Base-by-base conservation (phyloP, 495 filamentous ascomycete species). In the Pseudoneurospora amorphoporcata region DNA sequence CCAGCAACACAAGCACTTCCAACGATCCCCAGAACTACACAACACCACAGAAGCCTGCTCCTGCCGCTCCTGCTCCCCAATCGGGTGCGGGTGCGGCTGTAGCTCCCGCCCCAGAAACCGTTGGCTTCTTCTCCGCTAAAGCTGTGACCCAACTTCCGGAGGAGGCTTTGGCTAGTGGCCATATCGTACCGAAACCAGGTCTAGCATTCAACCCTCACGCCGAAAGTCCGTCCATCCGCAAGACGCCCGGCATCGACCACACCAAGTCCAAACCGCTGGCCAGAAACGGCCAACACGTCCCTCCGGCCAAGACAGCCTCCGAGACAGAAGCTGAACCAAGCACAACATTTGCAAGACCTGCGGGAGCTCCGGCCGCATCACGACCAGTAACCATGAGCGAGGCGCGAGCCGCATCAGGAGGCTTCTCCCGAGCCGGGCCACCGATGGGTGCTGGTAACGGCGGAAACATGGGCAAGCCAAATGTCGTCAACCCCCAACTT, bases 221-320 rank as follows among this genome's bases (percentile, higher is more conserved):
- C 5, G 93, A 97, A 75, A 94, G 91, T 73, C 92, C 94, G 0
- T 94, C 92, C 0, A 95, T 97, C 72, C 90, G 92, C 39, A 94
- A 95, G 77, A 97, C 94, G 4, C 90, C 91, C 0, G 94, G 94
- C n/a, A 86, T 98, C 68, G 93, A 97, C 74, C 92, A 95, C 75
- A 89, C 83, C 37, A 90, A 88, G 70, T 91, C 88, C 38, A 88
- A 89, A 42, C 90, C 92, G 0, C 83, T 96, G 0, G 84, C 82
- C 3, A 87, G 81, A 68, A 81, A 78, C 23, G 78, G 82, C 4
- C 75, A 87, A 69, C 83, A 84, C 38, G 82, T 83, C 0, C 75
- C 82, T 0, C 79, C 81, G 9, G 77, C 80, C 68, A 76, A 73
- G 41, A 75, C 72, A 37, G 76, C 79, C 4, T 68, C 41, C 8